These are phyloP conservation scores for Physcomitrium patens DNA, from an alignment of 225 moss, liverwort and hornwort species.

Conservation along the genomic window DNA sequence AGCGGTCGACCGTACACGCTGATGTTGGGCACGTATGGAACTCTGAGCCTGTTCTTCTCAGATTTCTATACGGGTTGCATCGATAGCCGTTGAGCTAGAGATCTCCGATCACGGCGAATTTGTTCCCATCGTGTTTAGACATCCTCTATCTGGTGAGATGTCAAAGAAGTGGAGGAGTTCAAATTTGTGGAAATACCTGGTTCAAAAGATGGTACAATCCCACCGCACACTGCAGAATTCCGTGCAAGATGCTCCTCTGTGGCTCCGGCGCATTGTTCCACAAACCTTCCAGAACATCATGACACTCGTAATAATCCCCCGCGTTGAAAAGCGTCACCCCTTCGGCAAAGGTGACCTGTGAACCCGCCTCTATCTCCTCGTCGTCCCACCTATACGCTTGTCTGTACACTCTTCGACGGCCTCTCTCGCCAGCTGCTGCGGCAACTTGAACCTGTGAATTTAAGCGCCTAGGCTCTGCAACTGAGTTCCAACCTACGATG, in stretches of 20 bases:
- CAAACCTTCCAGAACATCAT: slow-evolving; percentile 85
- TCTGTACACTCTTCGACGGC: slow-evolving; percentile 14
- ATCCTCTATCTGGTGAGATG: background rate
- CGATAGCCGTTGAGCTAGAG: no score
- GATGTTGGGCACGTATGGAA: no score
- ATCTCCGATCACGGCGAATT: no score
- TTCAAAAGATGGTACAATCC: slow-evolving; percentile 92
- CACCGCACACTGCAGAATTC: slow-evolving; percentile 94
- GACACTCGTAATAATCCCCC: slow-evolving; percentile 89
- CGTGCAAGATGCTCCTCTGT: slow-evolving; percentile 81
- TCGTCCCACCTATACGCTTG: slow-evolving; percentile 84
- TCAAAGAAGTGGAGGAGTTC: background rate
- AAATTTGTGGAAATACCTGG: slow-evolving; percentile 50
- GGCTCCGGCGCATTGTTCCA: slow-evolving; percentile 93
- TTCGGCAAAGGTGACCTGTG: slow-evolving; percentile 74
- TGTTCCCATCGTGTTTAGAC: no score
- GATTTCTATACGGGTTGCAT: no score
- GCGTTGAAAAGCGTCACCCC: slow-evolving; percentile 84
- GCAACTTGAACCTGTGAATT: background rate
- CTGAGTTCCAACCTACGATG: background rate
- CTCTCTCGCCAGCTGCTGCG: background rate
- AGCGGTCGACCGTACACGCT: no score
- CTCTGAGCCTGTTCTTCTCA: no score
- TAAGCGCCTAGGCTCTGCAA: background rate
- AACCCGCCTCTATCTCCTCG: slow-evolving; percentile 71